Percentiles rank a stretch among this genome's conserved stretches.
Conservation (phyloP, 306 rosid species). For the Rosa multiflora region DNA sequence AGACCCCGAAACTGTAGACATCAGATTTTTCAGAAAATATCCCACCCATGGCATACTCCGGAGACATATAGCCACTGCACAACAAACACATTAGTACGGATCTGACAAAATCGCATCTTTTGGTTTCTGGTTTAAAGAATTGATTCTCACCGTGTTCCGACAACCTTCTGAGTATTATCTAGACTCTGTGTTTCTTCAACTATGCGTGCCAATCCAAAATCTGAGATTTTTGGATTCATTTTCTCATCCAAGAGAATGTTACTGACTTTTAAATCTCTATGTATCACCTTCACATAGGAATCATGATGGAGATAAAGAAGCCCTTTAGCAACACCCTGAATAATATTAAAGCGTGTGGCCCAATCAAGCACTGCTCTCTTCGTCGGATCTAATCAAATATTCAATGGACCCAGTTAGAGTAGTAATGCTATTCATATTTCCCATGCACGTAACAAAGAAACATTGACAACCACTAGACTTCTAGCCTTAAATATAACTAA, state of each 20-base stretch:
- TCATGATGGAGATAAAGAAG: neutral
- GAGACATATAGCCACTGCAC: constrained; percentile 33
- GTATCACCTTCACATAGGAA: neutral
- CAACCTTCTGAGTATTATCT: neutral
- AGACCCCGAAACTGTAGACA: constrained; percentile 34
- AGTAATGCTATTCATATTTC: no score
- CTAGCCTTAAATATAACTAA: no score
- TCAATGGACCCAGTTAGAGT: neutral
- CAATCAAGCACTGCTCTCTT: neutral
- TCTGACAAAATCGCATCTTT: neutral
- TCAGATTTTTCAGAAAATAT: constrained; percentile 27
- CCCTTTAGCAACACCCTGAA: neutral
- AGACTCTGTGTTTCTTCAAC: neutral
- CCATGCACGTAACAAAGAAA: neutral
- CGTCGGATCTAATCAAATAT: neutral
- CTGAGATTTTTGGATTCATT: neutral
- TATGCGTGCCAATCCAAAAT: neutral
- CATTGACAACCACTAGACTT: neutral
- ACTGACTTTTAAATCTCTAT: neutral
- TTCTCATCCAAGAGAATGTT: neutral
- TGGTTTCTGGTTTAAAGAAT: neutral
- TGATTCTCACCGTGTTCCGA: neutral
- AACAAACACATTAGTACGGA: neutral
- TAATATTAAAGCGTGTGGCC: neutral
- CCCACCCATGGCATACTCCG: constrained; percentile 28